phyloP scores from a whole-genome alignment of 176 grass and related monocot species.

The Hordeum vulgare region MorexV3_pseudomolecules_assembly NC_058524.1:106782596-106783095 shows the following conservation, averaged over 20 bases:
- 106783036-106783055: too few species aligned
- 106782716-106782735: neutral
- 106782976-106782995: too few species aligned
- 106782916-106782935: too few species aligned
- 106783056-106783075: too few species aligned
- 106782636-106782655: neutral
- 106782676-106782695: neutral
- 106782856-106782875: neutral
- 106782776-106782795: neutral
- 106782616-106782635: neutral
- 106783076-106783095: too few species aligned
- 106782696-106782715: neutral
- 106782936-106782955: too few species aligned
- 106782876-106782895: neutral
- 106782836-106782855: conserved; percentile 3
- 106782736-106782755: neutral
- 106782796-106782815: neutral
- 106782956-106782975: too few species aligned
- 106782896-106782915: too few species aligned
- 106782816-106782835: neutral
- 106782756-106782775: neutral
- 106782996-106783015: too few species aligned
- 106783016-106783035: too few species aligned
- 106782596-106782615: too few species aligned
- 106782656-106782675: neutral